Evolutionary conservation across 2,329 filamentous ascomycete species (phyloP), one percentile per base, ranked within the genome.

Genomic region (Colletotrichum plurivorum): DNA sequence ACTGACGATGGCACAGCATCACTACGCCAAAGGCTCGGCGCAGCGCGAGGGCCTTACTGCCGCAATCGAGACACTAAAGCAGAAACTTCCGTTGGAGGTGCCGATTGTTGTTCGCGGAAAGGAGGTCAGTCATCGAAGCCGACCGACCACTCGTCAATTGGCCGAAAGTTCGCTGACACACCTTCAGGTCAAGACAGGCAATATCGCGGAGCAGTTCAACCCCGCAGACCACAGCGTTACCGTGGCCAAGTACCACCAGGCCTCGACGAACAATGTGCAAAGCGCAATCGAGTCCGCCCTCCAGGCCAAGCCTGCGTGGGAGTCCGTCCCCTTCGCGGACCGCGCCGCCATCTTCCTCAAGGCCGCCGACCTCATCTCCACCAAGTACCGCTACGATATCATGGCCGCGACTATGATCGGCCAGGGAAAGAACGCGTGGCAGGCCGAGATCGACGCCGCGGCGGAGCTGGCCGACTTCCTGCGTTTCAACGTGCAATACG

Each of bases 351-450:
- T 99, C 78, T 98, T 98, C 85, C 89, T 98, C 77, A 98, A 98
- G 87, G 95, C 96, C 3, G 95, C 95, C 41, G 95, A 98, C 78
- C 86, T 99, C 71, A 90, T 99, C 74, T 86, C 93, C 63, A 93
- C 89, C 72, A 98, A 98, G 84, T 98, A 99, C 83, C 90, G 96
- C 78, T 98, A 97, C 82, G 94, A 98, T 65, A 89, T 99, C 75
- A 97, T 98, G 93, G 95, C 96, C 8, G 90, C 94, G 52, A 98
- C 96, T 15, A 97, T 98, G 90, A 86, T 97, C 39, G 96, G 95
- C 70, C 95, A 99, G 83, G 95, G 96, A 76, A 98, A 98, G 89
- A 98, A 98, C 80, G 94, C 94, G 55, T 98, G 94, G 94, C 95
- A 99, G 83, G 95, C 96, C n/a, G 95, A 99, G 87, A 98, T 98